Evolutionary conservation across 495 filamentous ascomycete species (phyloP), one percentile per base, ranked within the genome.

Genomic region (Penicillium soppii): DNA sequence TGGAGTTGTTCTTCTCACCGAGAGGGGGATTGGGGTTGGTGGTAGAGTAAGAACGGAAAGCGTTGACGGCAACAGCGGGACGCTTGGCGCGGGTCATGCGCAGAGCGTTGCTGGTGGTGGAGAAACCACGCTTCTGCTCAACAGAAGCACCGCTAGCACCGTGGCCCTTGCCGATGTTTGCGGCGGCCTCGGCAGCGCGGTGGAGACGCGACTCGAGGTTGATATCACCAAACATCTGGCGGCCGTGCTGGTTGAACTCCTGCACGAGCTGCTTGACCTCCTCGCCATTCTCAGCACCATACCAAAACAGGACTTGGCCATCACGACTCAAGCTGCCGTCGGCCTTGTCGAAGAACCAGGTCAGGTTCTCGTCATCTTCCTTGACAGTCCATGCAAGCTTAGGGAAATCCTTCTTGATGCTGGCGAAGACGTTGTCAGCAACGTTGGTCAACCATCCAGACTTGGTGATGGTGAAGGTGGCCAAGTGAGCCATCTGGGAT

Each of bases 331-430:
- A 76, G 69, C 89, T 95, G 40, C 95, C 95, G 52, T 96, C 90
- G 7, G 94, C 88, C 77, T 96, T 96, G 73, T 96, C 92, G 55
- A 95, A 96, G 77, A 97, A 97, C 94, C 94, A 98, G 22, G 89
- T 91, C 60, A 98, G 77, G 67, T 97, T 97, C 79, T 97, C 95
- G 55, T 98, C 94, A 53, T 94, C 89, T 59, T 91, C 87, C 74
- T 90, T 91, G 35, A 97, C 94, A n/a, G 91, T 96, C 92, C 94
- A 98, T 27, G 92, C 85, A 46, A 97, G 81, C 72, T 86, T 91
- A 53, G 89, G 84, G 66, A 90, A 89, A 61, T 97, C 92, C 71
- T 92, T 95, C 76, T 91, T 90, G 63, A 98, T 87, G 46, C 87
- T 83, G 42, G 88, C 85, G 68, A 98, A 96, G 43, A 97, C 88